Conservation (phyloP, 805 yeast genomes). For the Yarrowia osloensis region DNA sequence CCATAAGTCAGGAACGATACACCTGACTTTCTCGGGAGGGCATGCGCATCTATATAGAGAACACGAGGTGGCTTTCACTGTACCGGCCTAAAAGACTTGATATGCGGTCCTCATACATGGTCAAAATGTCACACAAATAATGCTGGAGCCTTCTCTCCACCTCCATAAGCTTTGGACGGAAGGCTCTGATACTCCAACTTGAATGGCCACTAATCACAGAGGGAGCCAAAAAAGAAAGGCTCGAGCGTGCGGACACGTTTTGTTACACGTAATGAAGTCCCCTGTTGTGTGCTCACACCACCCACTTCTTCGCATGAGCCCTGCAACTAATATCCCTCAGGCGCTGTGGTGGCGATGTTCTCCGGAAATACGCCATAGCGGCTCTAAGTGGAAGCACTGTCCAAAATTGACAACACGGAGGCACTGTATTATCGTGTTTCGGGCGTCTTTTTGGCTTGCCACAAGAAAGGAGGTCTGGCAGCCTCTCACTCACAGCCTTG, state of each 20-base stretch:
- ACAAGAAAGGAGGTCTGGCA: neutral
- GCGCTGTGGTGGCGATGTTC: too few relatives aligned
- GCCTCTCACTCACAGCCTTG: neutral
- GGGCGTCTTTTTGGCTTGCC: too few relatives aligned
- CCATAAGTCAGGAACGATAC: neutral
- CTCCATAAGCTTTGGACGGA: neutral
- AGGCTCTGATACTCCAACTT: neutral
- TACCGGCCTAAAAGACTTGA: too few relatives aligned
- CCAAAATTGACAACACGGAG: too few relatives aligned
- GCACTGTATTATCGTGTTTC: too few relatives aligned
- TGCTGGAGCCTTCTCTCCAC: neutral
- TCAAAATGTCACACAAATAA: too few relatives aligned
- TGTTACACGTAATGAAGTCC: too few relatives aligned
- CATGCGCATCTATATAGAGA: neutral
- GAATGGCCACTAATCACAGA: neutral
- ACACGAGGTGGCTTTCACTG: neutral
- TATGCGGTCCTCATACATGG: too few relatives aligned
- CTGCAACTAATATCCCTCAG: neutral
- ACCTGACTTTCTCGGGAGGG: neutral
- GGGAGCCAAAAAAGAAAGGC: neutral
- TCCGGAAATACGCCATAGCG: too few relatives aligned
- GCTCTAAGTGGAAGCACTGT: neutral
- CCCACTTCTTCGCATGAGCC: neutral
- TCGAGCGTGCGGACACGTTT: too few relatives aligned
- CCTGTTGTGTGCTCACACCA: neutral